Base-by-base conservation (phyloP, 208 protist species). In the Crithidia expoeki region DNA sequence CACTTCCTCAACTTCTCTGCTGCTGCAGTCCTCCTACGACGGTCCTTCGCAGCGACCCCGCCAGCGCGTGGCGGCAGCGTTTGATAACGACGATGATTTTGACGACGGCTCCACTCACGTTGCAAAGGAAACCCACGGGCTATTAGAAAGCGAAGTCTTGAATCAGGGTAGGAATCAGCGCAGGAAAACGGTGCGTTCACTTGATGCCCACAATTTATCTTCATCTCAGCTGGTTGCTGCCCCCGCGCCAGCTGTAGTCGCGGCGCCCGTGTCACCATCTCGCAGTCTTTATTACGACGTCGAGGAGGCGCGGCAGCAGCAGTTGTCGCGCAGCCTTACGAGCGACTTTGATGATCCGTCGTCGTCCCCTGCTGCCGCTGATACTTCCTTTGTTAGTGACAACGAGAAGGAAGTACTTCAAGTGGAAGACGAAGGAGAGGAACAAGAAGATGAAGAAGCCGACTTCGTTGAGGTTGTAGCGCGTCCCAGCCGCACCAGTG, bases 231-330 rank as follows among this genome's bases (percentile, higher is more conserved):
- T 42, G 32, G 36, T 51, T 14, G 28, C 21, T 12, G 17, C 38
- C 14, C 17, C 49, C 11, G 34, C 47, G 34, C n/a, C n/a, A n/a
- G n/a, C n/a, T n/a, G 2, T n/a, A 9, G 42, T 17, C 42, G 3
- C 73, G 0, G 14, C 56, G 14, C 33, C 75, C 11, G 44, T 44
- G 2, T 66, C 76, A 0, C 70, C 76, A 32, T 82, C 81, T 11
- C 76, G 81, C 30, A 83, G 78, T 27, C 60, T 86, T 28, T 76
- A 71, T 34, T 62, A 30, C 4, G 81, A 86, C 19, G 77, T 83
- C 23, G 77, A 83, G 57, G 64, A 56, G 5, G 72, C 72, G 0
- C 73, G 32, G 38, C 64, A 63, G 34, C 28, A 49, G 27, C 49
- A 42, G 63, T 40, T 6, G 19, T 42, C 17, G 28, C 9, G 30